Evolutionary conservation across 352 stramenopile genomes (phyloP).

Genomic region (Pythium utonaiense): DNA sequence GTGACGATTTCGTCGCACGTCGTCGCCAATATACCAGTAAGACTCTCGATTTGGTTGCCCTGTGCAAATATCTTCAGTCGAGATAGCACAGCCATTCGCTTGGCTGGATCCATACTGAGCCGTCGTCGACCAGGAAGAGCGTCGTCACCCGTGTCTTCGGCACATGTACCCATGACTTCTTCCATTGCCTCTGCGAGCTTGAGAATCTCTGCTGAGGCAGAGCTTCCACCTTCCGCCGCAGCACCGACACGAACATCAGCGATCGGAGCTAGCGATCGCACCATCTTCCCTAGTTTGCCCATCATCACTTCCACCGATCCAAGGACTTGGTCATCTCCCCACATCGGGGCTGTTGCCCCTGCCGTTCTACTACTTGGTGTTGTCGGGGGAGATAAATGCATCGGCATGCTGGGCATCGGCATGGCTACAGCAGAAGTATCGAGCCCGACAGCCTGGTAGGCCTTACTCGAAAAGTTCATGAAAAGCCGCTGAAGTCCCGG

Average conservation of each 20-base stretch:
- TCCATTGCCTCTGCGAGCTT: constrained; percentile 56
- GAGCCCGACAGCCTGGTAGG: constrained; percentile 39
- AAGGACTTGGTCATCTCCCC: constrained; percentile 21
- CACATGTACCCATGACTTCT: neutral
- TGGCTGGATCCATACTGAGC: constrained; percentile 29
- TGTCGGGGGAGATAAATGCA: neutral
- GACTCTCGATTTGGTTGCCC: constrained; percentile 30
- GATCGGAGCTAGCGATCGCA: constrained; percentile 50
- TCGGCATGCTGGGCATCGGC: neutral
- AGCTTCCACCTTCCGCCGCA: neutral
- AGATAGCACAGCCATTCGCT: constrained; percentile 31
- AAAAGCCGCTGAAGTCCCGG: constrained; percentile 44
- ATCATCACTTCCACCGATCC: constrained; percentile 43
- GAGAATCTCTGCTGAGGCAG: constrained; percentile 38
- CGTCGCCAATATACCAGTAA: constrained; percentile 15
- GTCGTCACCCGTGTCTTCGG: neutral
- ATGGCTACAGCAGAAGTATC: constrained; percentile 15
- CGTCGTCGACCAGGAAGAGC: constrained; percentile 10
- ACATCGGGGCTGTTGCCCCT: neutral
- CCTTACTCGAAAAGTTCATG: constrained; percentile 29
- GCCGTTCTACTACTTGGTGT: neutral
- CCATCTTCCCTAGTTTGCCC: constrained; percentile 54
- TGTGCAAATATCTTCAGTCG: constrained; percentile 37
- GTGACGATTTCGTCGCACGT: constrained; percentile 23
- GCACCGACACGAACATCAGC: constrained; percentile 25